Evolutionary conservation across 2,329 filamentous ascomycete species (phyloP), one percentile per base, ranked within the genome.

Genomic region (Penicillium sp.): DNA sequence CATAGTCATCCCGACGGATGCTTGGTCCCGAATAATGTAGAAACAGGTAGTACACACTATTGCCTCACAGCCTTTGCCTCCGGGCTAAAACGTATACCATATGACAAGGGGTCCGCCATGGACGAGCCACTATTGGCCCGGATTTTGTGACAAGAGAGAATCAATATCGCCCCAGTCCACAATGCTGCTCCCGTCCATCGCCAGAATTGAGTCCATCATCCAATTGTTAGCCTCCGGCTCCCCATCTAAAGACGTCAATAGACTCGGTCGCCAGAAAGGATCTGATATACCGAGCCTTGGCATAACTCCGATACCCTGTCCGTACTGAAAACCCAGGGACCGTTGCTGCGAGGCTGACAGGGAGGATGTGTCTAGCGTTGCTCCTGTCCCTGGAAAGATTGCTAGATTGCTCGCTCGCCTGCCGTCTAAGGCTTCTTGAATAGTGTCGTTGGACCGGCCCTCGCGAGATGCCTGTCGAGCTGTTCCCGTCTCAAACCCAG

Each of bases 121-220:
- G 15, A 28, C 38, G 23, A 45, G 34, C 42, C 31, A 45, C 42
- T 45, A 45, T 42, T 51, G 42, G 21, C 48, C 48, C 10, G 42
- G 34, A 41, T 51, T 45, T 18, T 34, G 42, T 45, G 42, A 38
- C 33, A 51, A 41, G 26, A 51, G 48, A 23, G 42, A 45, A 18
- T 51, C 48, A 33, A 51, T 42, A 51, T 51, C 48, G 34, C 42
- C 48, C 48, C 48, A 51, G 42, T 51, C 48, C 42, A 51, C 48
- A 23, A 51, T 24, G 12, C 42, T 26, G 15, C 42, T 34, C 34
- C 48, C 42, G 24, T 51, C 48, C 42, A 45, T 21, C n/a, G 33
- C 34, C 33, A 45, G 48, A 24, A 51, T 45, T 51, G 48, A 23
- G 48, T 51, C 48, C 42, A 51, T 45, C 42, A 49, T 49, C 47